Evolutionary conservation across 2,329 filamentous ascomycete species (phyloP).

Genomic region (Aspergillus bombycis): DNA sequence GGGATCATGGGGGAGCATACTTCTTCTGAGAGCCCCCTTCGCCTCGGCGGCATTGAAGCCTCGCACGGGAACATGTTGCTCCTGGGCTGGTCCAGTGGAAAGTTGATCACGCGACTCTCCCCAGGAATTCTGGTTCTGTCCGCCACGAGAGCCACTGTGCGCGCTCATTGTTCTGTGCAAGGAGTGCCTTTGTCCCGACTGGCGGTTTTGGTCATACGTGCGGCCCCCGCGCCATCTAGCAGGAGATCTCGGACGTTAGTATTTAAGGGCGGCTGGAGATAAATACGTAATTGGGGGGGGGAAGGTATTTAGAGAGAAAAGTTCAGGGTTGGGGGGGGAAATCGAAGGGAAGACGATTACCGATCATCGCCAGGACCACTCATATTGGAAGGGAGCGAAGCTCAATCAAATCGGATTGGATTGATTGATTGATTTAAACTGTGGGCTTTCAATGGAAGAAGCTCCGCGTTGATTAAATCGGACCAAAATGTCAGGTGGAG

Average conservation of each 20-base stretch:
- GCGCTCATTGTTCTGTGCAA: conserved; percentile 35
- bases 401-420: not conserved
- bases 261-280: not conserved
- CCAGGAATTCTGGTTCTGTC: conserved; percentile 34
- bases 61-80: conserved; percentile 46
- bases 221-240: conserved; percentile 46
- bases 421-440: not conserved
- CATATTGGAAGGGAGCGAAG: conserved; percentile 30
- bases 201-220: conserved; percentile 39
- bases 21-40: conserved; percentile 45
- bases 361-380: conserved; percentile 42
- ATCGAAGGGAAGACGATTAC: conserved; percentile 25
- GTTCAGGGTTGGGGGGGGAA: not conserved
- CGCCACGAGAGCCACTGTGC: conserved; percentile 36
- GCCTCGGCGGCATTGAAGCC: conserved; percentile 49
- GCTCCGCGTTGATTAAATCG: not conserved
- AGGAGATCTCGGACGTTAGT: conserved; percentile 2
- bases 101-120: conserved; percentile 28
- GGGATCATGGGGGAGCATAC: conserved; percentile 26
- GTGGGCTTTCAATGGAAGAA: not conserved
- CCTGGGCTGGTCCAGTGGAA: conserved; percentile 28
- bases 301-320: not conserved
- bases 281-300: not conserved
- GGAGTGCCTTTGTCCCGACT: conserved; percentile 41
- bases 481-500: conserved; percentile 4